These are phyloP conservation scores for Kodamaea derodonti DNA, from an alignment of 1,139 yeast species.

Conservation along the genomic window DNA sequence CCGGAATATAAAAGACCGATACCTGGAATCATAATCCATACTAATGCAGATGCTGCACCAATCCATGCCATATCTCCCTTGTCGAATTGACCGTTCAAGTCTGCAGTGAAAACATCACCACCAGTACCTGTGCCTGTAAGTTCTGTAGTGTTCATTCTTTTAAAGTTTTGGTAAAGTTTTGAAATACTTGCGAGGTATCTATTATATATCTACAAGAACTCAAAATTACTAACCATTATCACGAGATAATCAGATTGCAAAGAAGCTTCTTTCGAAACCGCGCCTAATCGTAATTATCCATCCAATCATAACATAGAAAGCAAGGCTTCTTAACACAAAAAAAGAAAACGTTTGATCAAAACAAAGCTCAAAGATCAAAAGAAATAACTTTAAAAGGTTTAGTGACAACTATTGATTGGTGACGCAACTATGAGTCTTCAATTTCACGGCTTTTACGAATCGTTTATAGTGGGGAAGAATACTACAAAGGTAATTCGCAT, in stretches of 20 bases:
- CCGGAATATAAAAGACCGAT: constrained; percentile 90
- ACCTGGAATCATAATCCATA: constrained; percentile 95
- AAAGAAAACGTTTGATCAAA: not conserved
- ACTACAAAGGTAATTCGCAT: too few species aligned
- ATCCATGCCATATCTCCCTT: constrained; percentile 87
- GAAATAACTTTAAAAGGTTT: not conserved
- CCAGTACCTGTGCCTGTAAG: constrained; percentile 64
- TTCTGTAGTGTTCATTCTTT: constrained; percentile 15
- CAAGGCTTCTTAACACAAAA: not conserved
- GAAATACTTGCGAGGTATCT: not conserved
- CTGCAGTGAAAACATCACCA: constrained; percentile 70
- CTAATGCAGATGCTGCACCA: constrained; percentile 68
- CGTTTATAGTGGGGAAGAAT: not conserved
- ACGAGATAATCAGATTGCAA: not conserved
- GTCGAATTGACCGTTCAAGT: constrained; percentile 72
- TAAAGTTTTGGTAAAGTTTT: not conserved
- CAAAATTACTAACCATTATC: not conserved
- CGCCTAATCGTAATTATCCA: constrained; percentile 1
- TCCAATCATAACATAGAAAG: constrained; percentile 8
- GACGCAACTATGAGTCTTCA: not conserved
- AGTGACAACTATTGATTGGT: not conserved
- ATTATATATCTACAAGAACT: not conserved
- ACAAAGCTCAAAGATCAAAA: not conserved
- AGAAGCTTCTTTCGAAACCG: not conserved
- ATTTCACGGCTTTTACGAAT: not conserved